These are phyloP conservation scores for Schizochytrium sp. DNA, from an alignment of 108 stramenopile species.

Conservation along the genomic window DNA sequence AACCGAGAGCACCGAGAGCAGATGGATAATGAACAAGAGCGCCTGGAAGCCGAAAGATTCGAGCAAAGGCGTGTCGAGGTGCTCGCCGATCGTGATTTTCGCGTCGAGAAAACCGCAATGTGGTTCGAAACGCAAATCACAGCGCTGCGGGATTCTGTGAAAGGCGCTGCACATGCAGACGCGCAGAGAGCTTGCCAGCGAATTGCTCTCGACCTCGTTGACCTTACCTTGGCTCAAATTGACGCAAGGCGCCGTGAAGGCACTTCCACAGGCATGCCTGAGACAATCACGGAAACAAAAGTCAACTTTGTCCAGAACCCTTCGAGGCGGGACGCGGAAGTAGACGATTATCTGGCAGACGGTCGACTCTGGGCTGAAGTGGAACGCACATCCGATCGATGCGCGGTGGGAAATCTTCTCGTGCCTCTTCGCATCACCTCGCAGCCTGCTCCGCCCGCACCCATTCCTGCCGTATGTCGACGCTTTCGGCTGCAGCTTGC, in stretches of 20 bases:
- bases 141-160: not conserved
- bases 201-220: not conserved
- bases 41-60: not conserved
- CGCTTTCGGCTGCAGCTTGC: not conserved
- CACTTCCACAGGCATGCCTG: not conserved
- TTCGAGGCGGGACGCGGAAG: not conserved
- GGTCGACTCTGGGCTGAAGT: not conserved
- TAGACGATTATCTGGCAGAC: not conserved
- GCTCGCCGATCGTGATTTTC: not conserved
- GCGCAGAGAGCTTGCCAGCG: not conserved
- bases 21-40: not conserved
- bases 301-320: not conserved
- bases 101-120: not conserved
- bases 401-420: not conserved
- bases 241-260: not conserved
- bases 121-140: not conserved
- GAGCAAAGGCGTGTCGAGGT: not conserved
- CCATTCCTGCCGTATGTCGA: not conserved
- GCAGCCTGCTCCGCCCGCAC: not conserved
- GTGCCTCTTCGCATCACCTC: not conserved
- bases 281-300: not conserved
- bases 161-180: not conserved
- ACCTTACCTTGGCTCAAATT: not conserved
- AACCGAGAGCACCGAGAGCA: not conserved
- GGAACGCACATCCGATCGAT: not conserved